These are phyloP conservation scores for Helotiales sp. DNA, from an alignment of 2,329 filamentous ascomycete species.

Conservation along the genomic window DNA sequence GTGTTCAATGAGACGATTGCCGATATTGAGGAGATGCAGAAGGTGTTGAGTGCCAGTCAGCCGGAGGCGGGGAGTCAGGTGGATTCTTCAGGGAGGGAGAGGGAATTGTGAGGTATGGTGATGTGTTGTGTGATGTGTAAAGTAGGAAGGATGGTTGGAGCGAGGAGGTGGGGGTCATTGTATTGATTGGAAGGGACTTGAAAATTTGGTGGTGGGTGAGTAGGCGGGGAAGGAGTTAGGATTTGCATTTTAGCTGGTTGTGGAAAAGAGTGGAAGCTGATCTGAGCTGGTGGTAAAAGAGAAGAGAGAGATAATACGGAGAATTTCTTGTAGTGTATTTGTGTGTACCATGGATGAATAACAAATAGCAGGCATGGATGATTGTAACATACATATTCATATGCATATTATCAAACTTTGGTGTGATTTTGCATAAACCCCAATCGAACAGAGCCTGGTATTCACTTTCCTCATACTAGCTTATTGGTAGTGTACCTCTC, in stretches of 20 bases:
- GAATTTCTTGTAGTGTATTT: not conserved
- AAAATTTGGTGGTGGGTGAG: not conserved
- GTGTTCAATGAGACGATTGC: conserved; percentile 75
- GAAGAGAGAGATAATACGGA: not conserved
- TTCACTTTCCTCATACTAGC: too few species aligned
- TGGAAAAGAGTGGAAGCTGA: not conserved
- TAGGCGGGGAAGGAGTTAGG: not conserved
- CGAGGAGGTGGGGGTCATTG: too few species aligned
- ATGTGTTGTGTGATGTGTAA: not conserved
- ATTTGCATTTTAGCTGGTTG: not conserved
- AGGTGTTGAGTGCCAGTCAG: conserved; percentile 30
- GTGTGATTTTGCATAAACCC: too few species aligned
- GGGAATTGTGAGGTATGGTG: not conserved
- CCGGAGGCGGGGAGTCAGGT: conserved; percentile 4
- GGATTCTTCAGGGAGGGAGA: not conserved
- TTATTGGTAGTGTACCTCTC: too few species aligned
- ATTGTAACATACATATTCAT: too few species aligned
- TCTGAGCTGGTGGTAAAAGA: too few species aligned
- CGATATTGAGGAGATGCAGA: conserved; percentile 57
- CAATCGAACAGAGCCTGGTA: too few species aligned
- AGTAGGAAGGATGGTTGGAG: too few species aligned
- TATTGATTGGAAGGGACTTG: not conserved
- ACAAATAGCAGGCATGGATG: not conserved
- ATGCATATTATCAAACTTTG: too few species aligned
- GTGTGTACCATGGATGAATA: not conserved